Percentiles rank a stretch among this genome's conserved stretches.
phyloP scores from a whole-genome alignment of 2,329 filamentous ascomycete genomes.

The Penicillium sclerotiorum region DNA sequence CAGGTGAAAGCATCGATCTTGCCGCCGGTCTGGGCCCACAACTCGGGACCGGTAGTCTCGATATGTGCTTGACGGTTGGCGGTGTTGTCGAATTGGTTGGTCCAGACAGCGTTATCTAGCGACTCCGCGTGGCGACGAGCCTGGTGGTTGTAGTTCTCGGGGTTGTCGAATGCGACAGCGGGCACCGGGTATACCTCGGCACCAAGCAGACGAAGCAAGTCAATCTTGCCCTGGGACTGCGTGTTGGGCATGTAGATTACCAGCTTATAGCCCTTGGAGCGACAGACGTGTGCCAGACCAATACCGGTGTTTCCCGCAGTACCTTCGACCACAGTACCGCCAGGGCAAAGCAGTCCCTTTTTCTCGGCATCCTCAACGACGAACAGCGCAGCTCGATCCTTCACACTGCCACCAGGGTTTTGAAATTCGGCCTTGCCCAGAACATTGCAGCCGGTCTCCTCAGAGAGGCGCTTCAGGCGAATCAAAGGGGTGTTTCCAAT shows the following conservation, averaged over 20 bases:
- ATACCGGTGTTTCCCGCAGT: constrained; percentile 98
- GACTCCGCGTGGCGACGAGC: constrained; percentile 84
- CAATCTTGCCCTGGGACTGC: constrained; percentile 96
- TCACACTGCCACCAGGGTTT: constrained; percentile 94
- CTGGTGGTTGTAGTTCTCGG: constrained; percentile 97
- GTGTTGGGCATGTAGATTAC: constrained; percentile 99
- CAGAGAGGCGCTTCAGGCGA: constrained; percentile 81
- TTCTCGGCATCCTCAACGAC: constrained; percentile 94
- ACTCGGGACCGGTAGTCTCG: constrained; percentile 95
- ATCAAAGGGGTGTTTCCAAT: constrained; percentile 98
- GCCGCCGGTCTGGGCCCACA: constrained; percentile 88
- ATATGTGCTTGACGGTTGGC: constrained; percentile 93
- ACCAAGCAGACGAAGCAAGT: constrained; percentile 84
- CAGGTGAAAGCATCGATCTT: constrained; percentile 93
- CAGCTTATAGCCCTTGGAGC: constrained; percentile 85
- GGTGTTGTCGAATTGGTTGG: constrained; percentile 97
- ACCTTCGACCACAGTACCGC: constrained; percentile 94
- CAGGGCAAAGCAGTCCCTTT: constrained; percentile 75
- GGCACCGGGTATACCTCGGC: constrained; percentile 96
- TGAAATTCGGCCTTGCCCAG: constrained; percentile 98
- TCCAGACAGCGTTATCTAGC: constrained; percentile 91
- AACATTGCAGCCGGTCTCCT: constrained; percentile 88
- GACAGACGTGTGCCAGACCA: constrained; percentile 93
- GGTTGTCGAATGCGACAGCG: constrained; percentile 92
- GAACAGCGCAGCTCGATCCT: constrained; percentile 93